Base-by-base conservation (phyloP, 1,139 yeast genomes). In the Trichomonascaceae sp. region DNA sequence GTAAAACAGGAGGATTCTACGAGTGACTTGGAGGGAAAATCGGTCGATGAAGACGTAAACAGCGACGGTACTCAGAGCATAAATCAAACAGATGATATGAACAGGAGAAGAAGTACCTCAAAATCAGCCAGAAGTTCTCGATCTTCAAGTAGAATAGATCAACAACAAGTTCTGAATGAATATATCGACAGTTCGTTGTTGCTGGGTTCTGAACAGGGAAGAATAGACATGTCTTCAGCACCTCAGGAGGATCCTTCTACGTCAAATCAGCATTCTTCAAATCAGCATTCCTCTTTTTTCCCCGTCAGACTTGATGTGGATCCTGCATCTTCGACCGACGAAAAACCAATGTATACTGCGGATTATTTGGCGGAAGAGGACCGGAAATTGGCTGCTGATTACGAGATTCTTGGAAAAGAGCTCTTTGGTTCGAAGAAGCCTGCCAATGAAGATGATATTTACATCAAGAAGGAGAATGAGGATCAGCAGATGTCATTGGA, bases 1-100 rank as follows among this genome's bases (percentile, higher is more conserved):
- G 74, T 89, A 19, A 85, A 87, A 61, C 93, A 87, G 63, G 96
- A 88, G 64, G 95, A 83, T 30, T 83, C 85, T 47, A 81, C 82
- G 43, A 90, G 4, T 15, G 30, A 45, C 3, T 44, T 43, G 15
- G 24, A 43, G 13, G 15, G 19, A 2, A 18, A 24, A 6, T 44
- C 45, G 15, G 32, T 45, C 9, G 38, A 47, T 9, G 10, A 38
- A 2, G 8, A 36, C 13, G 36, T 17, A 3, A 32, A 24, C n/a
- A 10, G 18, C 10, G 50, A 9, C n/a, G 46, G 43, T 10, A 45
- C 4, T 12, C 41, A 36, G 41, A 36, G 41, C 17, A 9, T 41
- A 4, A 39, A 43, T 13, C 47, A 46, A 9, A 20, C 32, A 2
- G 5, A 2, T 27, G 47, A 18, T 24, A 9, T 43, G 27, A 41